Conservation (phyloP, 2,329 filamentous ascomycete genomes). For the Clonostachys sp. region DNA sequence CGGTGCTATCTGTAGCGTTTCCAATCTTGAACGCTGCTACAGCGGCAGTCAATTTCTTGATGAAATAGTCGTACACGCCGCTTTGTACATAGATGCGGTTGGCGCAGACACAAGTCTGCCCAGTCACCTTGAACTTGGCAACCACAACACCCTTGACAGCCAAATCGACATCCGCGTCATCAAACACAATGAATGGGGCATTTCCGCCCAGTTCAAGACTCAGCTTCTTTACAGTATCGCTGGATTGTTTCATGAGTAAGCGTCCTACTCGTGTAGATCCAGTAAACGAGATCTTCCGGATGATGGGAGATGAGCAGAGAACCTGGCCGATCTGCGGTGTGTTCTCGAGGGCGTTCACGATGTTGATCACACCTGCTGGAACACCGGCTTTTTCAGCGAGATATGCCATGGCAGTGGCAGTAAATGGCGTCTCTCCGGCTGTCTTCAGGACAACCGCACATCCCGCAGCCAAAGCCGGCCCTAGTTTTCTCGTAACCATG, state of each 20-base stretch:
- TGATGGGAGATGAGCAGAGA: slow-evolving; percentile 56
- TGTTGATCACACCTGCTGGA: slow-evolving; percentile 40
- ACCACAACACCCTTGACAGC: slow-evolving; percentile 59
- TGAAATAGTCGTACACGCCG: slow-evolving; percentile 68
- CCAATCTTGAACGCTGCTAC: slow-evolving; percentile 68
- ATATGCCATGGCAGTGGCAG: slow-evolving; percentile 62
- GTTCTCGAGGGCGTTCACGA: slow-evolving; percentile 63
- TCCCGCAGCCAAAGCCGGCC: slow-evolving; percentile 60
- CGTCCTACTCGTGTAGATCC: slow-evolving; percentile 49
- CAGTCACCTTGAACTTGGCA: slow-evolving; percentile 83
- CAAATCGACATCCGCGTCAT: slow-evolving; percentile 65
- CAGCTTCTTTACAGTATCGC: slow-evolving; percentile 58
- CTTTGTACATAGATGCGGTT: slow-evolving; percentile 73
- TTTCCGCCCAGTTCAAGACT: slow-evolving; percentile 69
- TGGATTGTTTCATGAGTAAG: slow-evolving; percentile 66
- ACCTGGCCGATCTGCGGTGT: slow-evolving; percentile 60
- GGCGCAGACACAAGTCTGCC: slow-evolving; percentile 86
- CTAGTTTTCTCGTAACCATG: slow-evolving; percentile 42
- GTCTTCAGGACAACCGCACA: slow-evolving; percentile 71
- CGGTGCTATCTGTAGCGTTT: slow-evolving; percentile 48
- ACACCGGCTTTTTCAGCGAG: slow-evolving; percentile 67
- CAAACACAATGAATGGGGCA: slow-evolving; percentile 71
- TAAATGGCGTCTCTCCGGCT: slow-evolving; percentile 68
- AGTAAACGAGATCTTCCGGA: slow-evolving; percentile 74
- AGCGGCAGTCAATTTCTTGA: slow-evolving; percentile 57